phyloP scores from a whole-genome alignment of 148 eudicot genomes.

The Chenopodium berlandieri region DNA sequence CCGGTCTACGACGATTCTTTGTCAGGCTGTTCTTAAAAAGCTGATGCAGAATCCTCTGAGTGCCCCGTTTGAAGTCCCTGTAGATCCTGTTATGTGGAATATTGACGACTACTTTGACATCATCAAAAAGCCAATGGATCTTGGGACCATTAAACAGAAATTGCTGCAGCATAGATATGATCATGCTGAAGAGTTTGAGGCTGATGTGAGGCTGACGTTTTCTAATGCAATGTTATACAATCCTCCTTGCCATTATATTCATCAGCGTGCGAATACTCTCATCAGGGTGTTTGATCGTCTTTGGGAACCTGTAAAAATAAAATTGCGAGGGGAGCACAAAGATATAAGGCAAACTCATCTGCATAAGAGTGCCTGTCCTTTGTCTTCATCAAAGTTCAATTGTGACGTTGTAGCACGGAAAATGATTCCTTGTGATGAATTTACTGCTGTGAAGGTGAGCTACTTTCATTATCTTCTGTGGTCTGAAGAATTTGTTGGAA shows the following conservation, averaged over 20 bases:
- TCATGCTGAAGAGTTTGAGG: slow-evolving; percentile 57
- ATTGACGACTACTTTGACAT: slow-evolving; percentile 78
- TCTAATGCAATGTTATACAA: slow-evolving; percentile 84
- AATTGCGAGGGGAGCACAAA: slow-evolving; percentile 25
- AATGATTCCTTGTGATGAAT: neutral
- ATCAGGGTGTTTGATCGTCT: slow-evolving; percentile 38
- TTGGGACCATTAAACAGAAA: slow-evolving; percentile 68
- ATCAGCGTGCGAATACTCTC: slow-evolving; percentile 53
- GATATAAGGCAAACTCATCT: slow-evolving; percentile 9
- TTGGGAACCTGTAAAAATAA: slow-evolving; percentile 54
- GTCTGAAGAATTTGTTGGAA: neutral
- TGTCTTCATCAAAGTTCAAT: slow-evolving; percentile 9
- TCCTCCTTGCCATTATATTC: slow-evolving; percentile 51
- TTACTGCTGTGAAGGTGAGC: slow-evolving; percentile 17
- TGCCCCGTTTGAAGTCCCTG: slow-evolving; percentile 58
- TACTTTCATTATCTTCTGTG: neutral
- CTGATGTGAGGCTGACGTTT: slow-evolving; percentile 78
- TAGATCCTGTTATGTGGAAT: slow-evolving; percentile 49
- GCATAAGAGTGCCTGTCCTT: slow-evolving; percentile 5
- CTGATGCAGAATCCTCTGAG: slow-evolving; percentile 46
- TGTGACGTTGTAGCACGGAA: neutral
- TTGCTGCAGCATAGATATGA: slow-evolving; percentile 44
- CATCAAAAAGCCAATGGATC: slow-evolving; percentile 79
- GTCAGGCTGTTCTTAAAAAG: slow-evolving; percentile 43
- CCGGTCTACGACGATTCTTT: slow-evolving; percentile 36